phyloP scores from a whole-genome alignment of 352 stramenopile species.

The Globisporangium acanthophoron region DNA sequence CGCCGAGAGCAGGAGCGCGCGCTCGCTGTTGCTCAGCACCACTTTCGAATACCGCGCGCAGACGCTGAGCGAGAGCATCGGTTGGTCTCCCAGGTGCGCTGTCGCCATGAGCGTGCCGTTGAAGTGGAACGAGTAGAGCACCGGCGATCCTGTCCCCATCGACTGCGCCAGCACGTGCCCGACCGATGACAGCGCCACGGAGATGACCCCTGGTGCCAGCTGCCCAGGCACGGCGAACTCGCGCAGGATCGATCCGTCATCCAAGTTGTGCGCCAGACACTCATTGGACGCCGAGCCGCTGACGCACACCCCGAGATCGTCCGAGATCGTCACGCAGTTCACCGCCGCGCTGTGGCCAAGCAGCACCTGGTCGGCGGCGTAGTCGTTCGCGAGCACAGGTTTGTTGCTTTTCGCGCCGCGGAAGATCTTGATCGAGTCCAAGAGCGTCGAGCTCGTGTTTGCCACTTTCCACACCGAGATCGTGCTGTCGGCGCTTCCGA shows the following conservation, averaged over 20 bases:
- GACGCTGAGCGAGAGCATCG: slow-evolving; percentile 51
- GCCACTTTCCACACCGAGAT: slow-evolving; percentile 80
- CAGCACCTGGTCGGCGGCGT: slow-evolving; percentile 69
- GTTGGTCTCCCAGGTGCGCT: slow-evolving; percentile 20
- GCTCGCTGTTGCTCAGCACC: slow-evolving; percentile 53
- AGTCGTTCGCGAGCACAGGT: slow-evolving; percentile 71
- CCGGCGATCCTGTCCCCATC: slow-evolving; percentile 38
- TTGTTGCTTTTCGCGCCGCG: slow-evolving; percentile 41
- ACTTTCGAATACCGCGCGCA: slow-evolving; percentile 62
- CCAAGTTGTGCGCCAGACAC: slow-evolving; percentile 58
- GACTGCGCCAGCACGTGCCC: slow-evolving; percentile 74
- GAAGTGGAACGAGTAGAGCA: slow-evolving; percentile 69
- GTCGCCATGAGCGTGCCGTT: slow-evolving; percentile 59
- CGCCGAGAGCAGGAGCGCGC: slow-evolving; percentile 37
- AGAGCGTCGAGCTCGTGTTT: slow-evolving; percentile 51
- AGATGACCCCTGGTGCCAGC: slow-evolving; percentile 40
- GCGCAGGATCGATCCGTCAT: slow-evolving; percentile 59
- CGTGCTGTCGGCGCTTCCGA: slow-evolving; percentile 64
- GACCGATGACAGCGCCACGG: slow-evolving; percentile 54
- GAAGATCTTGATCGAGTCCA: slow-evolving; percentile 80
- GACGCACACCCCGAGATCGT: slow-evolving; percentile 71
- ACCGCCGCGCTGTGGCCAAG: slow-evolving; percentile 58
- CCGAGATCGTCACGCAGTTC: slow-evolving; percentile 57
- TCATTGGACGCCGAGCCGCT: slow-evolving; percentile 64
- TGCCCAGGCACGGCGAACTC: slow-evolving; percentile 42